Evolutionary conservation across 2,329 filamentous ascomycete genomes (phyloP).

Genomic region (Cercospora sesami): DNA sequence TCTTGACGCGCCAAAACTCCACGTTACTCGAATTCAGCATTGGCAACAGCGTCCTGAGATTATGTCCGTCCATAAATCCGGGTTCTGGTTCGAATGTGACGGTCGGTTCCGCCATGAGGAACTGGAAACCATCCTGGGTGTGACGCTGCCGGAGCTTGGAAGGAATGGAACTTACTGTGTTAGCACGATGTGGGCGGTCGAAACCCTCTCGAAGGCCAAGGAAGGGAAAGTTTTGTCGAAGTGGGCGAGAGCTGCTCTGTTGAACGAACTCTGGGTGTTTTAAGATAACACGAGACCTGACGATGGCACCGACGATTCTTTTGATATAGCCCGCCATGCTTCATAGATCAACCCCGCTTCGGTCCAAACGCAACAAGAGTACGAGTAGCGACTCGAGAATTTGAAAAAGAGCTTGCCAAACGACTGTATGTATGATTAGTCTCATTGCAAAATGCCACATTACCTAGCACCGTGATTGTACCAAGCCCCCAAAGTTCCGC

Average conservation of each 20-base stretch:
- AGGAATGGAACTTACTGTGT: not conserved
- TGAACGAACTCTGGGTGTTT: not conserved
- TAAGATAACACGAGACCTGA: not conserved
- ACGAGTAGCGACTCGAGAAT: not conserved
- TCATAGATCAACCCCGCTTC: not conserved
- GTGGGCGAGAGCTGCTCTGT: not conserved
- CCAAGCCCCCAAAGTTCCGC: not conserved
- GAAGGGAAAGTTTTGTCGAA: not conserved
- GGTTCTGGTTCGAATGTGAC: not conserved
- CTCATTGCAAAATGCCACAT: not conserved
- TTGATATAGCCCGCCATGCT: not conserved
- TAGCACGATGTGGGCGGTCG: not conserved
- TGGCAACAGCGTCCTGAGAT: not conserved
- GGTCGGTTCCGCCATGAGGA: not conserved
- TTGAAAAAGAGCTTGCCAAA: not conserved
- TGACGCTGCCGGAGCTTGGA: not conserved
- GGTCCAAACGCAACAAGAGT: not conserved
- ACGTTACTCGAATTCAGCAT: not conserved
- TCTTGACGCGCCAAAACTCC: not conserved
- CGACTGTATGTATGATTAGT: not conserved
- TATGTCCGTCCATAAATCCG: not conserved
- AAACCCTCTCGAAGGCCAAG: not conserved
- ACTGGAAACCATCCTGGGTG: not conserved
- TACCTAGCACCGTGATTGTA: not conserved
- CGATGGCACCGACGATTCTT: not conserved